Evolutionary conservation across 1,139 yeast genomes (phyloP), one percentile per base, ranked within the genome.

Genomic region (Suhomyces ambrosiae): DNA sequence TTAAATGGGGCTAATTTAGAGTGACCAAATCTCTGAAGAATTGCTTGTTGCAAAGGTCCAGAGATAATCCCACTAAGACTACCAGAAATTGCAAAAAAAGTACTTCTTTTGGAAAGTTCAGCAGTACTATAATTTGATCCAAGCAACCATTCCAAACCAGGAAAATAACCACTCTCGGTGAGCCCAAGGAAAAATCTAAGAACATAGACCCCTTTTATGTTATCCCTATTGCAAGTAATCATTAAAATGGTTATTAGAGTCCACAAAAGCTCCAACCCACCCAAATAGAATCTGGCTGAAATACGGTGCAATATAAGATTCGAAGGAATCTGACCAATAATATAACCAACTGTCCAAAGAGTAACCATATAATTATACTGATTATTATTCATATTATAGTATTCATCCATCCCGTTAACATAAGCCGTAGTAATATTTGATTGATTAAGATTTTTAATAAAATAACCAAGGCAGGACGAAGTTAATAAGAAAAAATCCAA

Each of bases 371-470:
- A 70, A 43, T 79, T 74, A 43, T 71, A 74, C 47, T 80, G 80
- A 46, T 79, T 74, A 11, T 66, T 68, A 35, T 60, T 55, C 72
- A 80, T 72, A 5, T 56, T 44, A 45, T 74, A 72, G 45, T 72
- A 72, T 44, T 79, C 82, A 39, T 68, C 62, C 84, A 80, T 78
- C 13, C 85, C 85, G 37, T 79, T 76, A 27, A 77, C 81, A 51
- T 76, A 80, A 2, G 85, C 81, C 7, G 76, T 73, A 23, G 70
- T 58, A 11, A 76, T 52, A 47, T 75, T 75, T 5, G 61, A 53
- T 46, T 70, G 76, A 46, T 75, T 72, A 42, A 76, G 59, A 30
- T 64, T 62, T 42, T 54, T 53, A 40, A 52, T 53, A 35, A 53
- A 53, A 42, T 53, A 52, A 3, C 57, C 57, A 27, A 52, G 39